Evolutionary conservation across 441 rosid genomes (phyloP), one percentile per base, ranked within the genome.

Genomic region (Lepidium campestre): DNA sequence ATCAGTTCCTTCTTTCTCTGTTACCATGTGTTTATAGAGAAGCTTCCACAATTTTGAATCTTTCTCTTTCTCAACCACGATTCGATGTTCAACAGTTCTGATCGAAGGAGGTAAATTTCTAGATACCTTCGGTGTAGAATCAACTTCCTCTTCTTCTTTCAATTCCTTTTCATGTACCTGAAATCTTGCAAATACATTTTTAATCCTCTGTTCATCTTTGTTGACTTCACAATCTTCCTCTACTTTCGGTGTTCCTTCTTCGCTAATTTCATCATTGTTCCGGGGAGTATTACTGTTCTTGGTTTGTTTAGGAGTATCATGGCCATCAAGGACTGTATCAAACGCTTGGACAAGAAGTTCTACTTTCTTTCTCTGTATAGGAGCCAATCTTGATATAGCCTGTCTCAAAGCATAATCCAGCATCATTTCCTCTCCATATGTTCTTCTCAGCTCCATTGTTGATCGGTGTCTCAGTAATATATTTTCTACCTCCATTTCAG

Each of bases 271-370:
- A 41, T 59, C 36, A 1, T 42, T 66, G 57, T 52, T 52, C 20
- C 6, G 4, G 1, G 60, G 31, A 57, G 56, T 65, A 44, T 6
- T 18, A 46, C 32, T 54, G 54, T 6, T 60, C 73, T 57, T 62
- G 57, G 61, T 8, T 41, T 55, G 27, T 44, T 48, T 56, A 54
- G 56, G 40, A 37, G 31, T 67, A 55, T 74, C 61, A 55, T 61
- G 18, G 14, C 74, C 78, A 74, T 74, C 78, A 76, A 75, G 78
- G 40, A 94, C 88, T 6, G 92, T 76, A 82, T 91, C 97, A 56
- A 91, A 94, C 44, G 99, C 98, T 64, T 94, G 93, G 4, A 91
- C 87, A 7, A 94, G 97, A 54, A 88, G 78, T 65, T 71, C 77
- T 9, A 94, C 99, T 70, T 87, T 92, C 70, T 84, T 84, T 77